Conservation (phyloP, 2,329 filamentous ascomycete species). For the Rosellinia necatrix region DNA sequence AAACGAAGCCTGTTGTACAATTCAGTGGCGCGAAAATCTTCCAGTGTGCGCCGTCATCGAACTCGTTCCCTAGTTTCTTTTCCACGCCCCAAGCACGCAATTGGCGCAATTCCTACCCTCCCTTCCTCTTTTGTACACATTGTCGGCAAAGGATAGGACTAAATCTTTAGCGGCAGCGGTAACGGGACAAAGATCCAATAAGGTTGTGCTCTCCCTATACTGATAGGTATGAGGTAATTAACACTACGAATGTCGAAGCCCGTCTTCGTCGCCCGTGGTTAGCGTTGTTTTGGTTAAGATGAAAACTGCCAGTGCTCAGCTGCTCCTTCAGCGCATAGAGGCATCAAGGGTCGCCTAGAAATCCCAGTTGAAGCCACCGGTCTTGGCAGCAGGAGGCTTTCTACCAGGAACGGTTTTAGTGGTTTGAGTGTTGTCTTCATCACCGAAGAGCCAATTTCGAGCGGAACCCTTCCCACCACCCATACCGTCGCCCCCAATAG, state of each 20-base stretch:
- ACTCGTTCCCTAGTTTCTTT: conserved; percentile 11
- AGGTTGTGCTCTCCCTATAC: background rate
- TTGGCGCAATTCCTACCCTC: background rate
- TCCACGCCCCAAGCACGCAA: conserved; percentile 1
- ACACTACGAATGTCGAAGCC: background rate
- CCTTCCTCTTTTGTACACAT: conserved; percentile 17
- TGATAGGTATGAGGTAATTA: background rate
- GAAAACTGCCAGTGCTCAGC: conserved; percentile 13
- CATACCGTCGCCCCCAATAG: conserved; percentile 68
- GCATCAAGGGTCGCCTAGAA: conserved; percentile 38
- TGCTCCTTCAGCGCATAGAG: conserved; percentile 27
- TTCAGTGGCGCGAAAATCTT: background rate
- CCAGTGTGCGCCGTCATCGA: conserved; percentile 6
- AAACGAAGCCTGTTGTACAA: conserved; percentile 20
- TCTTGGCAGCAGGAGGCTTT: conserved; percentile 39
- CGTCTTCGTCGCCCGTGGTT: conserved; percentile 25
- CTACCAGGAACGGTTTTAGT: conserved; percentile 45
- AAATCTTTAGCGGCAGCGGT: background rate
- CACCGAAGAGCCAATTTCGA: conserved; percentile 63
- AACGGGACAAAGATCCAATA: background rate
- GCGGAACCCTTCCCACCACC: conserved; percentile 61
- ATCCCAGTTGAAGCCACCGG: conserved; percentile 42
- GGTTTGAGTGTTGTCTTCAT: conserved; percentile 49
- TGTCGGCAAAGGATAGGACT: background rate
- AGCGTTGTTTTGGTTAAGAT: conserved; percentile 36